Conservation (phyloP, 2,329 filamentous ascomycete genomes). For the Neofusicoccum cordaticola region DNA sequence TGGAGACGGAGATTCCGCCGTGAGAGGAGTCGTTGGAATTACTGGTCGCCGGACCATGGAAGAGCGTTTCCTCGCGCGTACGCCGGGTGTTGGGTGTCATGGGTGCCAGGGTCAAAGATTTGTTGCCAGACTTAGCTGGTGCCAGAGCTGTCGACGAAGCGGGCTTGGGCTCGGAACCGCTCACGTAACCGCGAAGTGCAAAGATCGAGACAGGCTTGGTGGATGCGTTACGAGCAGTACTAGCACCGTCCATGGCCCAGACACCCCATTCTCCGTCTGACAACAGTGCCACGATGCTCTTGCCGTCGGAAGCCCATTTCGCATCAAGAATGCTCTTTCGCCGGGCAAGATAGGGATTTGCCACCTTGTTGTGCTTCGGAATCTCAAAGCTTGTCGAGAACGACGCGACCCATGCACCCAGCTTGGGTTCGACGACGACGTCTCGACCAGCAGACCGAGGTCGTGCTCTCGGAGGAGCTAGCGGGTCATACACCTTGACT, state of each 20-base stretch:
- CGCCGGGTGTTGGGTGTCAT: conserved; percentile 53
- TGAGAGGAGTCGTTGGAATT: conserved; percentile 27
- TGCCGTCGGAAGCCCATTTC: conserved; percentile 47
- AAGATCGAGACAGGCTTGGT: conserved; percentile 26
- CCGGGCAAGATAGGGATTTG: conserved; percentile 31
- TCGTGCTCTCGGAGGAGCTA: conserved; percentile 35
- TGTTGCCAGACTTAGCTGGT: conserved; percentile 29
- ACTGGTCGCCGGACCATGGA: conserved; percentile 38
- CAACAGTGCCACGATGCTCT: conserved; percentile 46
- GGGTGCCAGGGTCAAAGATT: conserved; percentile 41
- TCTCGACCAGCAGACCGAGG: conserved; percentile 21
- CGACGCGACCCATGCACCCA: conserved; percentile 30
- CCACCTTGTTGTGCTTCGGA: conserved; percentile 25
- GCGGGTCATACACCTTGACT: conserved; percentile 58
- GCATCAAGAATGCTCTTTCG: conserved; percentile 50
- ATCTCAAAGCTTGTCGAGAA: conserved; percentile 34
- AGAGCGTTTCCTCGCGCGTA: conserved; percentile 44
- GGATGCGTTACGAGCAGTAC: conserved; percentile 26
- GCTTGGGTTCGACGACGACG: conserved; percentile 11
- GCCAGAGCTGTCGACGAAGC: conserved; percentile 6
- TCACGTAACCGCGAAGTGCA: conserved; percentile 35
- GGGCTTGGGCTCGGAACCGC: conserved; percentile 23
- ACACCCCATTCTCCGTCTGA: conserved; percentile 53
- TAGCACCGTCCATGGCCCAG: conserved; percentile 45
- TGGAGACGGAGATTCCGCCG: conserved; percentile 44